These are phyloP conservation scores for Phialophora chinensis DNA, from an alignment of 2,329 filamentous ascomycete species.

Conservation along the genomic window DNA sequence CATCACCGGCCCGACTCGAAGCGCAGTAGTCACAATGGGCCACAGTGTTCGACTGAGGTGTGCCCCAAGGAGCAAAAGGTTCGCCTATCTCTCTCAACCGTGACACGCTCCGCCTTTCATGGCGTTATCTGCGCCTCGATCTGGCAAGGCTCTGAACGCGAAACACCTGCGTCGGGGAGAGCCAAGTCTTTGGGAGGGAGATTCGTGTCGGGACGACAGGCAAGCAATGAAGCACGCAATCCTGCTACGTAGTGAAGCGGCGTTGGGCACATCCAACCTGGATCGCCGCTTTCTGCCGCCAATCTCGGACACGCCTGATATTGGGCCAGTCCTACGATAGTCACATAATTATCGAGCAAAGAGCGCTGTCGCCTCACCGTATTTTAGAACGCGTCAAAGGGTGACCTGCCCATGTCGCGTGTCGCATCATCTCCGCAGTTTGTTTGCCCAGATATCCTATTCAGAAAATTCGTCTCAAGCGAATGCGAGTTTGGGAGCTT, in stretches of 20 bases:
- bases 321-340: not conserved
- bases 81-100: conserved; percentile 12
- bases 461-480: not conserved
- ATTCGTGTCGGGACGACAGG: conserved; percentile 6
- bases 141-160: conserved; percentile 25
- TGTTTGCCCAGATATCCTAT: not conserved
- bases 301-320: not conserved
- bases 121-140: conserved; percentile 25
- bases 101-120: conserved; percentile 9
- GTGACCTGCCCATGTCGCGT: not conserved
- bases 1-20: not conserved
- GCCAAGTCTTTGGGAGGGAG: conserved; percentile 1
- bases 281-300: not conserved
- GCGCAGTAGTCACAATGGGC: not conserved
- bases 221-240: not conserved
- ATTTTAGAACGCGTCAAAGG: not conserved
- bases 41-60: not conserved
- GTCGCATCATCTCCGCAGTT: not conserved
- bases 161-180: conserved; percentile 19
- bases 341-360: not conserved
- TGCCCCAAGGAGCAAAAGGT: conserved; percentile 1
- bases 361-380: not conserved
- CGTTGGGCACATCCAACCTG: not conserved
- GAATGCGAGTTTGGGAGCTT: not conserved
- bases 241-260: not conserved